Base-by-base conservation (phyloP, 345 rosid species). In the Noccaea caerulescens region DNA sequence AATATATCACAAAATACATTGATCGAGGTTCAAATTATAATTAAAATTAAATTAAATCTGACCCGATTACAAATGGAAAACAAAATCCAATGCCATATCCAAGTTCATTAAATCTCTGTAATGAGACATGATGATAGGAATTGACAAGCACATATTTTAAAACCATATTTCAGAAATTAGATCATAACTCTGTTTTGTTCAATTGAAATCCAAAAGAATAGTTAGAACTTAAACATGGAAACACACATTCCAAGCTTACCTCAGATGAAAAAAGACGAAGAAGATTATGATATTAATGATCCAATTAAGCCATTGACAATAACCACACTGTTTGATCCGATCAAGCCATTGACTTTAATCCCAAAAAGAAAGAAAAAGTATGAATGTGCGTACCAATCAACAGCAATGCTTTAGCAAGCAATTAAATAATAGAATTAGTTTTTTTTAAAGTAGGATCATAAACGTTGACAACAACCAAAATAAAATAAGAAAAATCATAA, bases 361-460 rank as follows among this genome's bases (percentile, higher is more conserved):
- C 6, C 10, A 46, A 32, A 5, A 10, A 46, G 30, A 46, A 63
- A 63, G 32, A 46, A 46, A 45, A 45, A 45, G 14, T 62, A 14
- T 45, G 14, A 6, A 45, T 16, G 68, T 46, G 55, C 16, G 30
- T 45, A 63, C 68, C 55, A 63, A 32, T 46, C 54, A 63, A 6
- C 41, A 30, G 1, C 1, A 2, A 32, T 33, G 32, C 9, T 33
- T 33, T 62, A 32, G 43, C 4, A 63, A 63, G 7, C 32, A 63
- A 63, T 46, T 32, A 32, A 46, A 63, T 33, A 46, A 63, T 10
- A 1, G 16, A 32, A 33, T 63, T 16, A 63, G 55, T 11, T 42
- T 25, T 25, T 25, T 25, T 25, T 25, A 1, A 25, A 25, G 27
- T 25, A 25, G 18, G 27, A 25, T 25, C 27, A 25, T 25, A 25